Conservation (phyloP, 2,329 filamentous ascomycete species). For the Pseudocercospora vitis region DNA sequence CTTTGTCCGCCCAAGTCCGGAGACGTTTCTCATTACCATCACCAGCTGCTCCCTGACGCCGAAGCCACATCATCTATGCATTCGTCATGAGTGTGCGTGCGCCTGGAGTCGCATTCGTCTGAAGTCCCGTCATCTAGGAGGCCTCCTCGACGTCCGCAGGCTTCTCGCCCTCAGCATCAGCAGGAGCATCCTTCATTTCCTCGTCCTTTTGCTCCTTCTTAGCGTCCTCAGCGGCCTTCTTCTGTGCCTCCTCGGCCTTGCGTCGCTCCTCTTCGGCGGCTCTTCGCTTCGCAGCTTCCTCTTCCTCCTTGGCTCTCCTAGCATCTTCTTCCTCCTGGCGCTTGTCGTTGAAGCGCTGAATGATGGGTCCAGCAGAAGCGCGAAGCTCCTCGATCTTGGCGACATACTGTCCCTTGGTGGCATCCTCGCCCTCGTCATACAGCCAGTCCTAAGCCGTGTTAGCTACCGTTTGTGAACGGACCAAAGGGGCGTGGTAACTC, state of each 20-base stretch:
- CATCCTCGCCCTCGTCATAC: conserved; percentile 94
- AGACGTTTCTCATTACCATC: conserved; percentile 21
- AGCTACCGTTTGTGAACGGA: not conserved
- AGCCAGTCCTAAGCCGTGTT: conserved; percentile 98
- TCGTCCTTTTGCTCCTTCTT: conserved; percentile 48
- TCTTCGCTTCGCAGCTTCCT: conserved; percentile 61
- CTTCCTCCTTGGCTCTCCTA: conserved; percentile 65
- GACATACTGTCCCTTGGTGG: conserved; percentile 88
- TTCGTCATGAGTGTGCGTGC: conserved; percentile 12
- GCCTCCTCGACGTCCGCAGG: conserved; percentile 35
- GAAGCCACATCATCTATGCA: conserved; percentile 16
- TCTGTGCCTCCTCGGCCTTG: conserved; percentile 69
- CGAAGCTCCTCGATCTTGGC: conserved; percentile 96
- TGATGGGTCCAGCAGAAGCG: conserved; percentile 82
- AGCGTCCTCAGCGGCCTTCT: conserved; percentile 51
- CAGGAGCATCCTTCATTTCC: conserved; percentile 63
- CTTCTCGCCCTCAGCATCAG: conserved; percentile 29
- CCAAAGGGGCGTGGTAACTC: conserved; percentile 43
- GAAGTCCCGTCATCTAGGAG: conserved; percentile 11
- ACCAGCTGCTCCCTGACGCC: conserved; percentile 15
- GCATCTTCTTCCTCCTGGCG: conserved; percentile 81
- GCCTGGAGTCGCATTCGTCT: conserved; percentile 17
- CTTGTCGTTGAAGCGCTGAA: conserved; percentile 95
- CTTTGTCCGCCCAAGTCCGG: not conserved
- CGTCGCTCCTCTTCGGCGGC: conserved; percentile 72